Evolutionary conservation across 148 eudicot genomes (phyloP), one percentile per base, ranked within the genome.

Genomic region (Chenopodium suecicum): DNA sequence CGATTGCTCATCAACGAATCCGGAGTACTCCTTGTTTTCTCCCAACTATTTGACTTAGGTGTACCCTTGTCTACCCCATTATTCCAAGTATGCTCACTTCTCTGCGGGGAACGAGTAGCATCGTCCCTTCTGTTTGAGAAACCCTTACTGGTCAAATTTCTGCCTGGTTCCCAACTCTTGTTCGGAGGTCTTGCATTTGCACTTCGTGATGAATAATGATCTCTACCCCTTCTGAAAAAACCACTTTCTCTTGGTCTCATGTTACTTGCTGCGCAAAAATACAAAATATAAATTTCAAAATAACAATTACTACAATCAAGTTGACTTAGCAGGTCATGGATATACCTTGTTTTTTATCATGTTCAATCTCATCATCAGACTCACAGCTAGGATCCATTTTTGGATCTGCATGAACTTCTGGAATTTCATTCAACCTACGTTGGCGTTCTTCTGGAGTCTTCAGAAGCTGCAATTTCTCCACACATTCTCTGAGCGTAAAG

Each of bases 361-460:
- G 93, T 82, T 92, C 98, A 79, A 86, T 87, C 76, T 89, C 90
- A 75, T 92, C 89, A 63, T 92, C 99, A 79, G 99, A 96, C 63
- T 89, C 95, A 72, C 88, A 84, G 78, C 86, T 89, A 50, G 98
- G 99, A 88, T 94, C 99, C 99, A 96, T 96, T 75, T 90, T 92
- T 70, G 98, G 99, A 89, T 96, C 99, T 48, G 93, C 92, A 80
- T 92, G 98, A 77, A 96, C 90, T 80, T 88, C 88, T 52, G 98
- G 97, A 83, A 88, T 85, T 86, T 94, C 99, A 74, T 96, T 93
- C 75, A 96, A 85, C 84, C 98, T 96, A 20, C 98, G 93, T 67
- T 87, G 90, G 48, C 99, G 97, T 83, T 96, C 99, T 78, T 96
- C 98, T 37, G 98, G 98, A 71, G 94, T 92, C 85, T 91, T 96